These are phyloP conservation scores for Neurospora africana DNA, from an alignment of 495 filamentous ascomycete species.

Conservation along the genomic window DNA sequence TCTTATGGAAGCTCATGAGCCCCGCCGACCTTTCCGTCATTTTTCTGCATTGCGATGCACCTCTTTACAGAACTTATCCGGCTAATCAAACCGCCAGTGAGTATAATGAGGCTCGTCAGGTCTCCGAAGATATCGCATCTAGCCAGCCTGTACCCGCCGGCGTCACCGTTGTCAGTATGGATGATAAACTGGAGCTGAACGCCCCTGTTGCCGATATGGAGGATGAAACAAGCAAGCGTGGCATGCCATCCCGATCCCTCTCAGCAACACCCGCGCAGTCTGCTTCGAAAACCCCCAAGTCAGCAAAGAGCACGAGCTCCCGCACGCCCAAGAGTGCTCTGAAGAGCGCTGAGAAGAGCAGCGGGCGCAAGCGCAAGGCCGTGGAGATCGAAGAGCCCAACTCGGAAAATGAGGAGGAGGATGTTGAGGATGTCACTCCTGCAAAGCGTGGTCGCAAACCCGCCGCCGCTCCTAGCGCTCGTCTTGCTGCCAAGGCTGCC, in stretches of 20 bases:
- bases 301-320: conserved; percentile 10
- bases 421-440: neutral
- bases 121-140: neutral
- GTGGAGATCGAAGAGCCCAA: conserved; percentile 3
- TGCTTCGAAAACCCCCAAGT: conserved; percentile 8
- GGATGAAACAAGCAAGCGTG: conserved; percentile 9
- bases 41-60: neutral
- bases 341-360: conserved; percentile 8
- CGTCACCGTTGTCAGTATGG: conserved; percentile 14
- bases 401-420: neutral
- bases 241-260: conserved; percentile 8
- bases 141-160: neutral
- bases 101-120: neutral
- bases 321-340: neutral
- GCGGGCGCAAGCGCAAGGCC: conserved; percentile 17
- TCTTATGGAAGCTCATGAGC: neutral
- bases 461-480: conserved; percentile 12
- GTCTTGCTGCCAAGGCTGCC: conserved; percentile 17
- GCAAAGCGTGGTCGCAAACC: conserved; percentile 15
- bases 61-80: neutral
- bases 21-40: neutral
- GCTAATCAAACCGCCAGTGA: neutral
- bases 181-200: conserved; percentile 1
- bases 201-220: conserved; percentile 4
- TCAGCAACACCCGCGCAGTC: conserved; percentile 10